Evolutionary conservation across 78 protist genomes (phyloP).

Genomic region (Tieghemostelium lacteum): DNA sequence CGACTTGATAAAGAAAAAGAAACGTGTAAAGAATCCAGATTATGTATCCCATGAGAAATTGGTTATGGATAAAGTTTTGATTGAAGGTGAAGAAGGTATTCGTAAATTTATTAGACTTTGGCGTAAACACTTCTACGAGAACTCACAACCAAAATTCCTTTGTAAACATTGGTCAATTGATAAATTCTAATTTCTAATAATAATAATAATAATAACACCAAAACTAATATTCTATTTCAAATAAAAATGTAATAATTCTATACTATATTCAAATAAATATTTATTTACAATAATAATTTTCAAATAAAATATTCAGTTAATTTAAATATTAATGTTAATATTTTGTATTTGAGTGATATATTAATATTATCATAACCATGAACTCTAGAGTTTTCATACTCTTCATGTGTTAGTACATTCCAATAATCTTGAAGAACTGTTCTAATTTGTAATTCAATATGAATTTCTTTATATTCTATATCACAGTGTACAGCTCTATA

Average conservation of each 20-base stretch:
- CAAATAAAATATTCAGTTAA: too few relatives aligned
- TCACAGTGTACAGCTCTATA: slow-evolving; percentile 22
- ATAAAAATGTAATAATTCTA: too few relatives aligned
- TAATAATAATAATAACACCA: too few relatives aligned
- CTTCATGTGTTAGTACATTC: neutral
- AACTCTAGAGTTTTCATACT: slow-evolving; percentile 2
- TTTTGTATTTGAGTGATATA: too few relatives aligned
- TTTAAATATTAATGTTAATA: too few relatives aligned
- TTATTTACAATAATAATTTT: too few relatives aligned
- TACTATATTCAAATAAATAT: too few relatives aligned
- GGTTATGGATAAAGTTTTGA: slow-evolving; percentile 63
- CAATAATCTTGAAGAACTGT: neutral
- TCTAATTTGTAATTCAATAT: slow-evolving; percentile 13
- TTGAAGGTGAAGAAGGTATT: slow-evolving; percentile 52
- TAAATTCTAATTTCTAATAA: slow-evolving; percentile 26
- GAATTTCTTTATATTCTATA: neutral
- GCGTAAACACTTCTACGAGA: slow-evolving; percentile 46
- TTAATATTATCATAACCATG: slow-evolving; percentile 1
- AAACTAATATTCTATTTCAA: too few relatives aligned
- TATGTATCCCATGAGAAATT: slow-evolving; percentile 54
- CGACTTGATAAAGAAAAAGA: neutral
- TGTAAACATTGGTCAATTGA: slow-evolving; percentile 59
- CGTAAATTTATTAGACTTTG: slow-evolving; percentile 33
- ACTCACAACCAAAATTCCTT: slow-evolving; percentile 48
- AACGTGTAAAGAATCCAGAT: slow-evolving; percentile 7